Base-by-base conservation (phyloP, 805 yeast species). In the Metschnikowia koreensis region DNA sequence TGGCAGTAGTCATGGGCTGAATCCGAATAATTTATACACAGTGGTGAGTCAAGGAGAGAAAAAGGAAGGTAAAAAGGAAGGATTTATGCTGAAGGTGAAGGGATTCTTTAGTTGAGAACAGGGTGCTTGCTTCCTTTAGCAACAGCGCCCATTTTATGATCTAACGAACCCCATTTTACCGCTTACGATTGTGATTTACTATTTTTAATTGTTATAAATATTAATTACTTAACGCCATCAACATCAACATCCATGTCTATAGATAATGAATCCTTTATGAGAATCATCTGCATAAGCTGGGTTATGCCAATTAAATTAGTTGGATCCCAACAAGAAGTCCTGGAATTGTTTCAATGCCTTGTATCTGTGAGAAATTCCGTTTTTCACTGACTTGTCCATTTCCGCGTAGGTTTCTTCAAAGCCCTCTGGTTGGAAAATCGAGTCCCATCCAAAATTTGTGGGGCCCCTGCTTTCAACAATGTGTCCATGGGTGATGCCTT, bases 391-490 rank as follows among this genome's bases (percentile, higher is more conserved):
- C 65, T 87, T 88, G 47, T 80, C 84, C 92, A 94, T 82, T 68
- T 94, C 97, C 10, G 97, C 98, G 65, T 90, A 92, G 0, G 78
- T 71, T 64, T 84, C 74, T 17, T 78, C 71, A 61, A 68, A 83
- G 2, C 96, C 97, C 28, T 74, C 72, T 1, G 99, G 99, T 70
- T 86, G 79, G 68, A 94, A 94, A 46, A 89, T 73, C 7, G 97
- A 84, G 70, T 94, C 97, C 96, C 97, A 94, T 1, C 99, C 99
- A 66, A 94, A 94, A 53, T 58, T 55, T 12, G 83, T 80, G 7
- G 89, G 89, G 1, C 97, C 97, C 53, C 96, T 74, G 36, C 84
- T 77, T 13, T 75, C 73, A 6, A 92, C 98, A 62, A 94, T 92
- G 8, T 59, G 69, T 22, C 99, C 99, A 11, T 80, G 75, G 1